Evolutionary conservation across 441 rosid genomes (phyloP), one percentile per base, ranked within the genome.

Genomic region (Omphalea diandra): DNA sequence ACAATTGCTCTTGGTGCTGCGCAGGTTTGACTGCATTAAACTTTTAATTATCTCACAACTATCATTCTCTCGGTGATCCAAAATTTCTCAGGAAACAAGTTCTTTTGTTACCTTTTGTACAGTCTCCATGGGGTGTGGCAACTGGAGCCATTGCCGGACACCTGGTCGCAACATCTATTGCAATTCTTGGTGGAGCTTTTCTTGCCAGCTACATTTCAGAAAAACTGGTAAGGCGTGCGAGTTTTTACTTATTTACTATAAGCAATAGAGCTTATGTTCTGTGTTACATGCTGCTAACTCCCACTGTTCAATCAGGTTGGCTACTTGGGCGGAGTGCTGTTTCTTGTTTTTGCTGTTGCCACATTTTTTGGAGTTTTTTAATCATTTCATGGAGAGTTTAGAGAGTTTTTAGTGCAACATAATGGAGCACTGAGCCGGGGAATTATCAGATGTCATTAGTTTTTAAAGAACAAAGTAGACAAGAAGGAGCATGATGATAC

Each of bases 61-160:
- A 8, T 41, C 24, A 7, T 43, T 36, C 32, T 68, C 40, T 63
- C 32, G 10, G 1, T 18, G 36, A 31, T 32, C 46, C 40, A 60
- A 12, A 54, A 33, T 52, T 24, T 50, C 40, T 66, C 55, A 44
- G 56, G 33, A 1, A 3, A 4, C 31, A 27, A 14, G 36, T 63
- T 24, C 24, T 46, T 7, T 40, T 31, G 15, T 66, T 58, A 44
- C 63, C 69, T 32, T 61, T 52, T 72, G n/a, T 43, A 62, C 77
- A 95, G 99, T 90, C 98, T 68, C 90, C 99, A 18, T 92, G 84
- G 91, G 98, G 99, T 15, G 99, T 90, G 55, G 98, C 99, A 6
- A 77, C 90, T 17, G 99, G 99, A 75, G 99, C 99, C 74, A 92
- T 95, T 72, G 97, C 82, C 4, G 99, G 99, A 75, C 99, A 95